Evolutionary conservation across 2,329 filamentous ascomycete species (phyloP).

Genomic region (Exophiala bonariae): DNA sequence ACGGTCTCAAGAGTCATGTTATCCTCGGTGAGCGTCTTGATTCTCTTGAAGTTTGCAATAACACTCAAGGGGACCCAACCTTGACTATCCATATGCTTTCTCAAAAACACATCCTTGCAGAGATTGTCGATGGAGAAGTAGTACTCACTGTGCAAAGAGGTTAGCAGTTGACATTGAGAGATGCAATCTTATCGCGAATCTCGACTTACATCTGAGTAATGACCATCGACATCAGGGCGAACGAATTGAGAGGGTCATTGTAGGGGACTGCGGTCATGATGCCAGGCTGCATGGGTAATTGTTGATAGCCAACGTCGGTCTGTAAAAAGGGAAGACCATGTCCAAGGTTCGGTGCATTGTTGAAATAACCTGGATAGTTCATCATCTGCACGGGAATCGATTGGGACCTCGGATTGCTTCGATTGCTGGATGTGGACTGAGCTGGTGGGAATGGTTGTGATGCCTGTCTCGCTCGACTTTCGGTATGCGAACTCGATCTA

Average conservation of each 20-base stretch:
- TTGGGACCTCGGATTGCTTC: conserved; percentile 59
- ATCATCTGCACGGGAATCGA: conserved; percentile 53
- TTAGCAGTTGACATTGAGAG: not conserved
- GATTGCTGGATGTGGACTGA: conserved; percentile 25
- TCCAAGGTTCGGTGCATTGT: conserved; percentile 34
- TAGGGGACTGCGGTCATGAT: conserved; percentile 60
- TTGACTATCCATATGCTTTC: conserved; percentile 90
- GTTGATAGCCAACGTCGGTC: conserved; percentile 50
- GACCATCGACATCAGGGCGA: conserved; percentile 57
- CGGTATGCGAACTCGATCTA: conserved; percentile 42
- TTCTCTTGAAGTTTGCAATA: conserved; percentile 82
- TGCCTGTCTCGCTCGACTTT: conserved; percentile 38
- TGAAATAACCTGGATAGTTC: conserved; percentile 20
- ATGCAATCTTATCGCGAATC: not conserved
- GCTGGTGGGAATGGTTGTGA: conserved; percentile 32
- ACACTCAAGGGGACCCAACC: conserved; percentile 82
- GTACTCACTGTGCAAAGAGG: conserved; percentile 68
- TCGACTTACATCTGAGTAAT: conserved; percentile 57
- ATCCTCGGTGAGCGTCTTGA: conserved; percentile 71
- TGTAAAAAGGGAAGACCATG: conserved; percentile 24
- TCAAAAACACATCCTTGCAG: conserved; percentile 86
- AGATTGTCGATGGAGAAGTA: conserved; percentile 97
- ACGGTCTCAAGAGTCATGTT: conserved; percentile 60
- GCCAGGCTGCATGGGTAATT: conserved; percentile 44
- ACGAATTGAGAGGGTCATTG: conserved; percentile 59